A percentile compares a stretch with the other conserved stretches of the same genome.
Evolutionary conservation across 1,284 basidiomycete genomes (phyloP).

Genomic region (Melanopsichium pennsylvanicum): DNA sequence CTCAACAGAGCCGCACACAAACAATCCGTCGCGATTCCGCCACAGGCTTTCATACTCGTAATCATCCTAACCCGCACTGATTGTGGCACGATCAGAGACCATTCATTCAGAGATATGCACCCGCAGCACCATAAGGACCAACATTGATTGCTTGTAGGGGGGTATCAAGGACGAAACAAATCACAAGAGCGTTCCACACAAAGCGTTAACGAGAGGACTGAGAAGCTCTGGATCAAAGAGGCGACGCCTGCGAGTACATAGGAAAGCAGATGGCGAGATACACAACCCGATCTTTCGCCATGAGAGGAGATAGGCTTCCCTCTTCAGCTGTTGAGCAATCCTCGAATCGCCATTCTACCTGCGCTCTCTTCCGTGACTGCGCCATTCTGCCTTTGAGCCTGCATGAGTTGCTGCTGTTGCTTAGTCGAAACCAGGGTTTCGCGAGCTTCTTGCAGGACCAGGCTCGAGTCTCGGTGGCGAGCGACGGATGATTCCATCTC

Average conservation of each 20-base stretch:
- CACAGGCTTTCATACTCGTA: too few relatives aligned
- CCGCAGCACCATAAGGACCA: neutral
- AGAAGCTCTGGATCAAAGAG: neutral
- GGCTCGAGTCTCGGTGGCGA: constrained; percentile 11
- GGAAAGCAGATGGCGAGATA: too few relatives aligned
- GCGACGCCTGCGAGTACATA: too few relatives aligned
- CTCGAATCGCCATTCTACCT: constrained; percentile 38
- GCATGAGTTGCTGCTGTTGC: constrained; percentile 20
- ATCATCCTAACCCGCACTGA: too few relatives aligned
- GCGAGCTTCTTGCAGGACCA: constrained; percentile 36
- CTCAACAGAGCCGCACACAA: too few relatives aligned
- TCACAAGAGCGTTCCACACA: neutral
- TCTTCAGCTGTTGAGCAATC: constrained; percentile 35
- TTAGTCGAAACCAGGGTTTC: constrained; percentile 21
- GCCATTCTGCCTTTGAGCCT: constrained; percentile 1
- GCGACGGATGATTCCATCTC: constrained; percentile 22
- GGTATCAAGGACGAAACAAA: constrained; percentile 10
- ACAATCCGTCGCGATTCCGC: too few relatives aligned
- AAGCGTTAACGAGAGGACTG: too few relatives aligned
- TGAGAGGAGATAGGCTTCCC: neutral
- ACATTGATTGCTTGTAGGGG: neutral
- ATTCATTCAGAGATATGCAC: too few relatives aligned
- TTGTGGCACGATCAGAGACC: too few relatives aligned
- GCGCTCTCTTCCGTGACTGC: constrained; percentile 9
- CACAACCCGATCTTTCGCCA: constrained; percentile 2